phyloP scores from a whole-genome alignment of 768 basidiomycete species.

The Ramaria sp. region DNA sequence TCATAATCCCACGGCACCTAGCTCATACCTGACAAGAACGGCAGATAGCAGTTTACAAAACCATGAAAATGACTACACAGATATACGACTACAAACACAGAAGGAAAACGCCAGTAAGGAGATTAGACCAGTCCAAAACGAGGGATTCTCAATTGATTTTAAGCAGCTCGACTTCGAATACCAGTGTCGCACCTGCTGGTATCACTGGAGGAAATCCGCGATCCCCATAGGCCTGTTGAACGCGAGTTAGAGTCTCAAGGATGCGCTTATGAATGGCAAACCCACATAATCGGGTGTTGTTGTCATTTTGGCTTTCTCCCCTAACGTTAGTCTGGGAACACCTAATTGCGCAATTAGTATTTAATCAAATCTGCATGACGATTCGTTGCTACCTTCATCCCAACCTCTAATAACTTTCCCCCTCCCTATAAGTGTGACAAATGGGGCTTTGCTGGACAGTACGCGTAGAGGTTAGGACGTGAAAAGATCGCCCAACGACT shows the following conservation, averaged over 20 bases:
- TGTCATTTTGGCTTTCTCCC: slow-evolving; percentile 58
- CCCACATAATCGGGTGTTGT: slow-evolving; percentile 72
- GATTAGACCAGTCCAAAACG: not conserved
- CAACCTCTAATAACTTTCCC: slow-evolving; percentile 84
- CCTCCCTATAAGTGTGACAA: slow-evolving; percentile 62
- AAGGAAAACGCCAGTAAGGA: not conserved
- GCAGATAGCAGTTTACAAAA: not conserved
- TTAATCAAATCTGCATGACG: slow-evolving; percentile 4
- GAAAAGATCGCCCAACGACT: slow-evolving; percentile 7
- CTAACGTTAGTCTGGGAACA: slow-evolving; percentile 66
- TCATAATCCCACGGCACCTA: too few species aligned
- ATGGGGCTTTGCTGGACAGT: slow-evolving; percentile 40
- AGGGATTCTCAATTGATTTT: slow-evolving; percentile 39
- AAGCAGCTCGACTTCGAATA: slow-evolving; percentile 77
- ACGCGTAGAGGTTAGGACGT: not conserved
- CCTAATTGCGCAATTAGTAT: slow-evolving; percentile 30
- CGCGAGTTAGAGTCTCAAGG: slow-evolving; percentile 4
- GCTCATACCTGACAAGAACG: not conserved
- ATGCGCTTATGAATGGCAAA: slow-evolving; percentile 13
- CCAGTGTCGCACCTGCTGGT: slow-evolving; percentile 62
- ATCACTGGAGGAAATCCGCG: slow-evolving; percentile 75
- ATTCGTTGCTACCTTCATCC: slow-evolving; percentile 68
- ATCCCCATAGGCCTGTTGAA: slow-evolving; percentile 52
- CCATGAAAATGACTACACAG: not conserved
- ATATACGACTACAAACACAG: not conserved